phyloP scores from a whole-genome alignment of 306 rosid genomes.

The Trifolium pratense region DNA sequence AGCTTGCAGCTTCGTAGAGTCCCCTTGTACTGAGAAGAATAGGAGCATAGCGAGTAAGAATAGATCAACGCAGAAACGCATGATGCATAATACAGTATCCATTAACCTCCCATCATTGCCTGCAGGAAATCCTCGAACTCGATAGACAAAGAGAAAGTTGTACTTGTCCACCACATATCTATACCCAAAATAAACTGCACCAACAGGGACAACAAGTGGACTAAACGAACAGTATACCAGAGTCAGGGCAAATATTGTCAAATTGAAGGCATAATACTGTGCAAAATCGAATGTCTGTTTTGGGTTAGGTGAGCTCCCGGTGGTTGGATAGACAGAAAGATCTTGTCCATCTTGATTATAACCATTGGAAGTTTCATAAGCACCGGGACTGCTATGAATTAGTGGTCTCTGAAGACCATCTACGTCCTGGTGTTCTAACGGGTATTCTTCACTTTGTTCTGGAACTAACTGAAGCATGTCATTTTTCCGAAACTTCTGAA shows the following conservation, averaged over 20 bases:
- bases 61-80: slow-evolving; percentile 89
- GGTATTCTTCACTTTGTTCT: slow-evolving; percentile 85
- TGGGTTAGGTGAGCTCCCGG: slow-evolving; percentile 84
- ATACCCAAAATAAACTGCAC: slow-evolving; percentile 87
- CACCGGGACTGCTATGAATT: slow-evolving; percentile 45
- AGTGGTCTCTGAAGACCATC: slow-evolving; percentile 76
- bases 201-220: slow-evolving; percentile 94
- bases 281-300: slow-evolving; percentile 95
- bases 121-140: slow-evolving; percentile 92
- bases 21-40: slow-evolving; percentile 91
- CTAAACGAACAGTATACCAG: slow-evolving; percentile 82
- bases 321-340: slow-evolving; percentile 73
- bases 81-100: slow-evolving; percentile 86
- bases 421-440: slow-evolving; percentile 70
- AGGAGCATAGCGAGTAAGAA: slow-evolving; percentile 88
- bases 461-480: slow-evolving; percentile 98
- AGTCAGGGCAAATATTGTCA: slow-evolving; percentile 93
- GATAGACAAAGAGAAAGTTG: slow-evolving; percentile 87
- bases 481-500: slow-evolving; percentile 79
- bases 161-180: slow-evolving; percentile 95
- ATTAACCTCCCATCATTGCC: slow-evolving; percentile 95
- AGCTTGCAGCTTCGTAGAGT: slow-evolving; percentile 92
- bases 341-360: slow-evolving; percentile 68
- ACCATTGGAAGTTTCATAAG: slow-evolving; percentile 61
- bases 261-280: slow-evolving; percentile 89